Evolutionary conservation across 73 alveolate genomes (phyloP), one percentile per base, ranked within the genome.

Genomic region (Durusdinium trenchii): DNA sequence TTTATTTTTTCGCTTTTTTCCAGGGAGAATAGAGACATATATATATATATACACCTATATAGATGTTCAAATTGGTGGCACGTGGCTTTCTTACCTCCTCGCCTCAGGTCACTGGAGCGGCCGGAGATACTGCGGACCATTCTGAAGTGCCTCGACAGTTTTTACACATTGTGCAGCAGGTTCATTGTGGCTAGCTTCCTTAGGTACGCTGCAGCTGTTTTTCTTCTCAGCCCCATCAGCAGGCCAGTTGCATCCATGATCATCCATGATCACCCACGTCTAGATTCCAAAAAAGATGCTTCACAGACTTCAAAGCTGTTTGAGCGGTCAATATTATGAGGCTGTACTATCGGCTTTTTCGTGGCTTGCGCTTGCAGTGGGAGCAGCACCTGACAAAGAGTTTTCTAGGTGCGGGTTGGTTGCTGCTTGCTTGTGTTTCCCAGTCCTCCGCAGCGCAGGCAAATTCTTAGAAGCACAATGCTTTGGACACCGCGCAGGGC

Each of bases 381-480:
- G 98, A 91, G 76, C 75, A 69, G 75, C 89, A 91, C 78, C 98
- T 91, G 61, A 91, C 98, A 12, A 52, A n/a, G 20, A 54, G 89
- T 43, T 91, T 91, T 57, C 76, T 91, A 50, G 96, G 96, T 71
- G 28, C 30, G 46, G 42, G 47, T n/a, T 57, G 61, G 32, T 32
- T 73, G 85, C n/a, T n/a, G n/a, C n/a, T n/a, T n/a, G n/a, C n/a
- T n/a, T n/a, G n/a, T n/a, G n/a, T n/a, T n/a, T n/a, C n/a, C n/a
- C n/a, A n/a, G n/a, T n/a, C n/a, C n/a, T n/a, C n/a, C n/a, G 73
- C 73, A 60, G 73, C 73, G 18, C 67, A 87, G 96, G 96, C 73
- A 61, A 76, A 36, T 91, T 91, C 67, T 89, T 91, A 54, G 98
- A 91, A 89, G 98, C 98, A 0, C 98, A 91, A 30, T 91, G 98